phyloP scores from a whole-genome alignment of 306 rosid genomes.

The Fragaria ananassa region DNA sequence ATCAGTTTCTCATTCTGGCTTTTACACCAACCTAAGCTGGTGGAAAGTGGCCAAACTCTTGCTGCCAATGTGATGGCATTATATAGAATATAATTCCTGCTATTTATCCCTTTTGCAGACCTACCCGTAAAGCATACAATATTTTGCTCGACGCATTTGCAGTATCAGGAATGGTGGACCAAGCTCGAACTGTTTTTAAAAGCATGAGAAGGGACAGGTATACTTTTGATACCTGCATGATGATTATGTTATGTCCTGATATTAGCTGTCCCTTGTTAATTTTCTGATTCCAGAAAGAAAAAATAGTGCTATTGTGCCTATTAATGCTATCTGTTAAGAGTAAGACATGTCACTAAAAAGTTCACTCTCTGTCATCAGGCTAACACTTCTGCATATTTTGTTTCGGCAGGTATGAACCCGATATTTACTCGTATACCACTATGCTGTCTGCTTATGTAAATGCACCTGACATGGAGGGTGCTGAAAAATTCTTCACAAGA shows the following conservation, averaged over 20 bases:
- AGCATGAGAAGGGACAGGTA: slow-evolving; percentile 98
- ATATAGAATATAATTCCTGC: slow-evolving; percentile 1
- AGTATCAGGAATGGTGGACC: slow-evolving; percentile 91
- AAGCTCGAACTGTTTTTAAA: slow-evolving; percentile 79
- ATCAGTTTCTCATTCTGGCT: background rate
- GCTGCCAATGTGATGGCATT: background rate
- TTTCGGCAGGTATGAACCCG: slow-evolving; percentile 65
- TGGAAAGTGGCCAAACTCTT: background rate
- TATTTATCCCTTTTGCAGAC: slow-evolving; percentile 48
- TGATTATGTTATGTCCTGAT: slow-evolving; percentile 9
- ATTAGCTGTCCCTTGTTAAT: background rate
- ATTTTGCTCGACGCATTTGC: slow-evolving; percentile 91
- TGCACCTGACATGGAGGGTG: slow-evolving; percentile 87
- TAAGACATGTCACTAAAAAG: background rate
- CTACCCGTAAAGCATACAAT: slow-evolving; percentile 89
- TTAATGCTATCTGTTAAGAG: background rate
- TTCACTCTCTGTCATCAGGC: background rate
- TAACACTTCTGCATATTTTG: slow-evolving; percentile 1
- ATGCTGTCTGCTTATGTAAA: slow-evolving; percentile 91
- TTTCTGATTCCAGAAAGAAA: background rate
- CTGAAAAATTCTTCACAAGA: slow-evolving; percentile 74
- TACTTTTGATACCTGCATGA: slow-evolving; percentile 16
- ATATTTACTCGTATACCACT: slow-evolving; percentile 79
- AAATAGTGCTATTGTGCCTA: slow-evolving; percentile 2
- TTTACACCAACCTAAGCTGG: background rate